Percentiles rank a stretch among this genome's conserved stretches.
Evolutionary conservation across 176 grass and related monocot species (phyloP).

Genomic region (Juncus effusus): DNA sequence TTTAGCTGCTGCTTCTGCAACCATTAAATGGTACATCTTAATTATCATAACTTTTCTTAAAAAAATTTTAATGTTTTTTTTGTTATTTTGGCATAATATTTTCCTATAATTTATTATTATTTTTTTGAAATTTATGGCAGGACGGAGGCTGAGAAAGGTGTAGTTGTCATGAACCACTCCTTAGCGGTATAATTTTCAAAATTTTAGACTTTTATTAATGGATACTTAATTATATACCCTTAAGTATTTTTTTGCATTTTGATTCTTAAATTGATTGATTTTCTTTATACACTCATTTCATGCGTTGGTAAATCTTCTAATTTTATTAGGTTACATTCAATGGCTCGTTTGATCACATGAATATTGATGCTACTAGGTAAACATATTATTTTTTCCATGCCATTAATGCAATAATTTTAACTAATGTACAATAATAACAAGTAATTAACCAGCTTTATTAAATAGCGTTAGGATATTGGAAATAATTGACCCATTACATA

Average conservation of each 20-base stretch:
- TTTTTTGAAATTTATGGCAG: conserved; percentile 33
- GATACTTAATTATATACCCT: no score
- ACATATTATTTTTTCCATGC: conserved; percentile 9
- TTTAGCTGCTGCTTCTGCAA: conserved; percentile 75
- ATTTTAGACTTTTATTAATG: no score
- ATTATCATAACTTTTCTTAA: conserved; percentile 12
- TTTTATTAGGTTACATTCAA: conserved; percentile 83
- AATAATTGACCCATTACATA: conserved; percentile 93
- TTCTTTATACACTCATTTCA: conserved; percentile 15
- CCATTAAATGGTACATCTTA: conserved; percentile 64
- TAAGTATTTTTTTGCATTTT: not conserved
- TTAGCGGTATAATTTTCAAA: conserved; percentile 48
- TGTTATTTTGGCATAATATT: no score
- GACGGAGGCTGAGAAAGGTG: conserved; percentile 84
- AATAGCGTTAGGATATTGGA: conserved; percentile 86
- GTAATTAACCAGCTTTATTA: conserved; percentile 1
- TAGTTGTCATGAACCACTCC: conserved; percentile 83
- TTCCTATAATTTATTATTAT: no score
- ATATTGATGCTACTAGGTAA: conserved; percentile 92
- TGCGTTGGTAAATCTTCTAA: not conserved
- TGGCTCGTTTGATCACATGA: conserved; percentile 95
- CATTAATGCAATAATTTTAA: not conserved
- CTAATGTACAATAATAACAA: not conserved
- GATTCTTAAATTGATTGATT: conserved; percentile 8
- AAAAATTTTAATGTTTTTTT: no score